Percentiles rank a stretch among this genome's conserved stretches.
Evolutionary conservation across 352 stramenopile genomes (phyloP).

Genomic region (Phytophthora pini): DNA sequence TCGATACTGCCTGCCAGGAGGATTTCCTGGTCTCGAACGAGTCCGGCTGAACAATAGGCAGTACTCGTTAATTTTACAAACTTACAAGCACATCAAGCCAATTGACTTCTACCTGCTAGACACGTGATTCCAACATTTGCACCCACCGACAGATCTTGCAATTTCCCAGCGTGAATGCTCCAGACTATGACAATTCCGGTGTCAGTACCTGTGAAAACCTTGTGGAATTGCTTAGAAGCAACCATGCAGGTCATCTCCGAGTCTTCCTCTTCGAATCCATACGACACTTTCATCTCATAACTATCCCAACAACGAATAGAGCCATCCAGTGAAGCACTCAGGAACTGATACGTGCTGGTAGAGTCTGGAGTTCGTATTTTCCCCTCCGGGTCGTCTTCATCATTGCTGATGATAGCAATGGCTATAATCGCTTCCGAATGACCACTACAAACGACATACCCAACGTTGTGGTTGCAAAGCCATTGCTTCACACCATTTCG

Average conservation of each 20-base stretch:
- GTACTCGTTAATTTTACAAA: constrained; percentile 4
- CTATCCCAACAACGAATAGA: constrained; percentile 81
- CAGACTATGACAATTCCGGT: constrained; percentile 65
- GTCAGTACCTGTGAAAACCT: constrained; percentile 71
- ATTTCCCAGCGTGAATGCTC: constrained; percentile 69
- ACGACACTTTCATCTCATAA: constrained; percentile 69
- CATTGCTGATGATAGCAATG: constrained; percentile 43
- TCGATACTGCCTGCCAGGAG: constrained; percentile 57
- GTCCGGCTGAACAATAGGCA: constrained; percentile 35
- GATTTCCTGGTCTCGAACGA: constrained; percentile 67
- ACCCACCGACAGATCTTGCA: constrained; percentile 28
- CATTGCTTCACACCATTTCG: constrained; percentile 64
- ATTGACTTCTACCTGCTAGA: constrained; percentile 40
- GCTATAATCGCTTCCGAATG: constrained; percentile 60
- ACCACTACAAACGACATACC: constrained; percentile 60
- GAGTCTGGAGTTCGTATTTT: not conserved
- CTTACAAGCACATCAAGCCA: not conserved
- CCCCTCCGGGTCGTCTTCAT: constrained; percentile 20
- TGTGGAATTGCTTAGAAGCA: constrained; percentile 52
- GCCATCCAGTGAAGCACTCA: constrained; percentile 73
- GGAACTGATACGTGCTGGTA: constrained; percentile 48
- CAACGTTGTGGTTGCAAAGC: constrained; percentile 63
- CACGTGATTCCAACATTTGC: constrained; percentile 54
- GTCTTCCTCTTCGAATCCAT: constrained; percentile 69
- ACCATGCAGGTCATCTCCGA: constrained; percentile 72